Base-by-base conservation (phyloP, 176 grass and related monocot species). In the Chrysopogon serrulatus region DNA sequence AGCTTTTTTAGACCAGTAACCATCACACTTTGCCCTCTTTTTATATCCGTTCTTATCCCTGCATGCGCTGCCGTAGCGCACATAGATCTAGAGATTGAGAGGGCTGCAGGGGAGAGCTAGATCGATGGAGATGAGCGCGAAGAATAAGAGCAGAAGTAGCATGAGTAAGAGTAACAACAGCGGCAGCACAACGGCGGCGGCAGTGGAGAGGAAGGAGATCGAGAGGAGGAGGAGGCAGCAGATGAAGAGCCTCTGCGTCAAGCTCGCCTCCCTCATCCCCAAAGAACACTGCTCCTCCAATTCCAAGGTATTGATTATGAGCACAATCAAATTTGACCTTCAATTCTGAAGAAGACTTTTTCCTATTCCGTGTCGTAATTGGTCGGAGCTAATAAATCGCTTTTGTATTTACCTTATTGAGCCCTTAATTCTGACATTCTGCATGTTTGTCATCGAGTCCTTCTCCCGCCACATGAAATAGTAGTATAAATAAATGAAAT, bases 211-310 rank as follows among this genome's bases (percentile, higher is more conserved):
- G 76, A 96, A 96, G 72, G 87, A 90, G 48, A 79, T 85, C 33
- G 94, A 96, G 88, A 88, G 81, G 72, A 80, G 60, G 24, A 92
- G 94, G 65, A 84, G 94, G 84, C 66, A 84, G 77, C 88, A 93
- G 15, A 96, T 96, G 90, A 96, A 93, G 83, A 61, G 9, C 49
- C 83, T 96, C n/a, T 93, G 88, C 86, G 1, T 49, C 49, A 84
- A 91, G 79, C 94, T 96, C 80, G 65, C 83, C 48, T 96, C 90
- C 36, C 90, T 95, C 78, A 70, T 95, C 79, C 90, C 93, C 23
- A 81, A 84, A 42, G 57, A 87, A 40, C 83, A 84, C 44, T 77
- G 80, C 12, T 83, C 79, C 14, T 80, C 65, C 80, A 85, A 91
- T n/a, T n/a, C 70, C 79, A 82, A 71, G 48, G 48, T 42, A n/a